These are phyloP conservation scores for Phialemoniopsis sp. DNA, from an alignment of 2,329 filamentous ascomycete species.

Conservation along the genomic window DNA sequence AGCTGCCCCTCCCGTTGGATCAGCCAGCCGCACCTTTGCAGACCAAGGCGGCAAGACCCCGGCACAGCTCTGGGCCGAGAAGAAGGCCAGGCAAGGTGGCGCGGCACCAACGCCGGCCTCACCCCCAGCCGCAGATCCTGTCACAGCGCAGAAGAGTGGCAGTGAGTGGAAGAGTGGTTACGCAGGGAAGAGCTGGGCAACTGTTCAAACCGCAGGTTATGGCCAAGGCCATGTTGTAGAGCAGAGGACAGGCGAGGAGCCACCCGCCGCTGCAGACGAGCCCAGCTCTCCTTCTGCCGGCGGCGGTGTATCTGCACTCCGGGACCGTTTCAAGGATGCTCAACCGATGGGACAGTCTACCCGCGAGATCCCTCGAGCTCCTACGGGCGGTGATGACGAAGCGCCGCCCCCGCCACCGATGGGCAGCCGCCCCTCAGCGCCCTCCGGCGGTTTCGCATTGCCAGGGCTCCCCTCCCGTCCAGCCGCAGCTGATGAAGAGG, in stretches of 20 bases:
- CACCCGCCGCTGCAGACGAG: constrained; percentile 34
- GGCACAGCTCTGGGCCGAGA: constrained; percentile 95
- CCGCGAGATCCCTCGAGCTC: constrained; percentile 24
- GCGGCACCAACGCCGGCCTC: constrained; percentile 42
- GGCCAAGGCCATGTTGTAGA: constrained; percentile 57
- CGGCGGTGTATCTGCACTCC: constrained; percentile 68
- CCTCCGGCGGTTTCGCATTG: constrained; percentile 71
- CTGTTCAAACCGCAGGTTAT: constrained; percentile 72
- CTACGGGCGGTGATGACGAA: constrained; percentile 32
- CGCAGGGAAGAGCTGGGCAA: constrained; percentile 81
- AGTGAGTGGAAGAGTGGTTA: constrained; percentile 90
- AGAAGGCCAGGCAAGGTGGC: constrained; percentile 78
- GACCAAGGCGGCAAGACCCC: constrained; percentile 95
- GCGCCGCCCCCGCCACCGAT: constrained; percentile 57
- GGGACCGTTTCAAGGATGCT: constrained; percentile 79
- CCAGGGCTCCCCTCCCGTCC: constrained; percentile 67
- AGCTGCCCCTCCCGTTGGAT: constrained; percentile 63
- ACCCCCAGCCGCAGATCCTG: constrained; percentile 41
- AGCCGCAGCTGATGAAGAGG: constrained; percentile 51
- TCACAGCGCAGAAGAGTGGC: constrained; percentile 68
- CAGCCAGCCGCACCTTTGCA: constrained; percentile 88
- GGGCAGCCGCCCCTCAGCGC: constrained; percentile 67
- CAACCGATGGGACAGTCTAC: constrained; percentile 58
- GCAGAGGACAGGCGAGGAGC: constrained; percentile 59
- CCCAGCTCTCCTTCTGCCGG: constrained; percentile 50